A percentile compares a stretch with the other conserved stretches of the same genome.
These are phyloP conservation scores for Fusarium buxicola DNA, from an alignment of 2,329 filamentous ascomycete species.

Conservation along the genomic window DNA sequence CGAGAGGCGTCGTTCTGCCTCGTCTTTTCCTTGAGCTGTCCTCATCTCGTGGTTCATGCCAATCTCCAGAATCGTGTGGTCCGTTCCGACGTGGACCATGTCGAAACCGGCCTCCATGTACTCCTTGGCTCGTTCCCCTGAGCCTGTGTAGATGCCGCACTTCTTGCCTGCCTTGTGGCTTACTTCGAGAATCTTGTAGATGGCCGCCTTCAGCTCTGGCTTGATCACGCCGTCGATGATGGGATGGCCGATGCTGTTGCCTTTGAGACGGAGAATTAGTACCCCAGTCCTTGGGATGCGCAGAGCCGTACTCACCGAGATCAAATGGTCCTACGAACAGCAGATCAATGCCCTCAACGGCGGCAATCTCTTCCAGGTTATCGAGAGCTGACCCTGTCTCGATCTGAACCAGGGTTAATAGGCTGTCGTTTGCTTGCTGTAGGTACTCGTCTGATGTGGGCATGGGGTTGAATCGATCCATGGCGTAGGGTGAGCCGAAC, in stretches of 20 bases:
- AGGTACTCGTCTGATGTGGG: conserved; percentile 20
- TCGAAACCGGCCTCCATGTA: conserved; percentile 13
- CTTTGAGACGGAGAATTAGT: neutral
- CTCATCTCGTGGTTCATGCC: conserved; percentile 6
- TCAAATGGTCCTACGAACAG: conserved; percentile 17
- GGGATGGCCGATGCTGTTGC: conserved; percentile 18
- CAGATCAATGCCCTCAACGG: conserved; percentile 4
- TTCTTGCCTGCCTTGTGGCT: conserved; percentile 10
- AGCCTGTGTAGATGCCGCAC: conserved; percentile 10
- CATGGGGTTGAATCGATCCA: conserved; percentile 17
- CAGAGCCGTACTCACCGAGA: neutral
- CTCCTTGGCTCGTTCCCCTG: conserved; percentile 3
- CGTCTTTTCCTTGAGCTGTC: neutral
- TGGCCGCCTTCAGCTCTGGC: neutral
- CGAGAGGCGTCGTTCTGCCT: neutral
- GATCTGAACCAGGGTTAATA: conserved; percentile 19
- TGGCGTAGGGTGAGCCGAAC: conserved; percentile 15
- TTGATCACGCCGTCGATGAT: conserved; percentile 13
- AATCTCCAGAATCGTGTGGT: conserved; percentile 1
- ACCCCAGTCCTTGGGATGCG: accelerated
- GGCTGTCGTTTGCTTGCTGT: conserved; percentile 14
- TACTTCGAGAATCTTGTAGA: neutral
- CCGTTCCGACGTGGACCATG: conserved; percentile 18
- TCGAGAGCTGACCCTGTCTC: conserved; percentile 15
- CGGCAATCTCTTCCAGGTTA: conserved; percentile 10